These are phyloP conservation scores for Cytospora piceae DNA, from an alignment of 2,329 filamentous ascomycete genomes.

Conservation along the genomic window DNA sequence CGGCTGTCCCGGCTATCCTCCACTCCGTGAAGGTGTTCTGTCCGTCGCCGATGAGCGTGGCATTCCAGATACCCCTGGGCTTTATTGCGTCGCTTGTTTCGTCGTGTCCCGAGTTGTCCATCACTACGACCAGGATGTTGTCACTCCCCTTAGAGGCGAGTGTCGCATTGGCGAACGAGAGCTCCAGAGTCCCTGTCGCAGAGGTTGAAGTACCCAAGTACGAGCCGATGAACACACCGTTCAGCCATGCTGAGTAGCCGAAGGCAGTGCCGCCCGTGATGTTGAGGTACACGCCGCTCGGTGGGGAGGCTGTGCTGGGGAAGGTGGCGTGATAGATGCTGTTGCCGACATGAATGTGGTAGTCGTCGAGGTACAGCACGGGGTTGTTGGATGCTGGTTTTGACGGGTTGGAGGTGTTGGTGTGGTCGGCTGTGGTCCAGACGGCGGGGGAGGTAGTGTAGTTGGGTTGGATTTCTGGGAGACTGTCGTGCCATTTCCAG, in stretches of 20 bases:
- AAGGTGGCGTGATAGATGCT: conserved; percentile 60
- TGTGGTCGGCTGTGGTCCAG: conserved; percentile 55
- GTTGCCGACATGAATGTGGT: conserved; percentile 57
- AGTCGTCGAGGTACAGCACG: conserved; percentile 61
- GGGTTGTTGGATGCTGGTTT: conserved; percentile 55
- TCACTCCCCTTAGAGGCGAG: conserved; percentile 41
- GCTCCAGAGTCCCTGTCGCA: conserved; percentile 42
- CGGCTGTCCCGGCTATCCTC: conserved; percentile 62
- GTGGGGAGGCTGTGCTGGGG: conserved; percentile 41
- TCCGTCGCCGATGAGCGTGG: conserved; percentile 48
- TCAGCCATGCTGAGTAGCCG: conserved; percentile 62
- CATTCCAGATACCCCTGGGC: conserved; percentile 56
- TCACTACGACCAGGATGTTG: conserved; percentile 58
- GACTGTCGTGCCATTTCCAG: conserved; percentile 53
- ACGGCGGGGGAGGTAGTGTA: conserved; percentile 49
- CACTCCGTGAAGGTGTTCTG: conserved; percentile 53
- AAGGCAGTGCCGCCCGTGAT: conserved; percentile 59
- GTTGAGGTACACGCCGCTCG: conserved; percentile 52
- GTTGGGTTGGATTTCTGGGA: conserved; percentile 50
- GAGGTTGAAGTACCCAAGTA: conserved; percentile 53
- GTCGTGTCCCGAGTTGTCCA: conserved; percentile 65
- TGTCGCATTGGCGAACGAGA: conserved; percentile 56
- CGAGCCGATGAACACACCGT: conserved; percentile 59
- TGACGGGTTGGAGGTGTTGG: conserved; percentile 51
- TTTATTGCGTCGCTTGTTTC: conserved; percentile 52